Base-by-base conservation (phyloP, 441 rosid species). In the Populus tomentosa region DNA sequence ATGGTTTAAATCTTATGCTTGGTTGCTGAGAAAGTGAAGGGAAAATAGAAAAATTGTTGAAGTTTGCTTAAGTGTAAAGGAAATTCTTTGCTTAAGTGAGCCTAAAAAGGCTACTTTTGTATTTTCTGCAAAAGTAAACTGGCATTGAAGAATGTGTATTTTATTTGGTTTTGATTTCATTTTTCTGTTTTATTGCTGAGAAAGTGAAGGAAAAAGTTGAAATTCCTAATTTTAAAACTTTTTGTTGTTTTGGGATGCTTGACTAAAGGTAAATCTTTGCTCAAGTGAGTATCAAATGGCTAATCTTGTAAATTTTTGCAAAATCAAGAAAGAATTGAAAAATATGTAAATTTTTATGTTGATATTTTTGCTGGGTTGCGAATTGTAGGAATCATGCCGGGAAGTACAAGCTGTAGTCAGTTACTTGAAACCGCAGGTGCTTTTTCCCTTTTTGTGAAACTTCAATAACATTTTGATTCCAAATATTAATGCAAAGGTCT, bases 381-480 rank as follows among this genome's bases (percentile, higher is more conserved):
- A 79, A 76, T 71, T 90, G 76, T 85, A 96, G 99, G 97, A 94
- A 78, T 96, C 99, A 0, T 93, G 99, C 87, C 77, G 85, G 83
- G 94, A 94, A 85, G 99, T 96, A 79, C 83, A 93, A 85, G 94
- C 94, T 71, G 82, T 94, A 65, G 82, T 96, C 79, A 84, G 88
- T 81, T 74, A 35, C 84, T 86, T 94, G 88, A 90, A 91, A 88
- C 99, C 99, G 40, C 86, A 96, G 99, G 99, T 95, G 83, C 76
- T 80, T 84, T 82, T 33, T 53, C 61, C 61, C 21, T 77, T 76
- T 75, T 73, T 72, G 73, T 64, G 81, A 74, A 83, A 67, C 80
- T 64, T 35, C 69, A 78, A 66, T 74, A 56, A 70, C 61, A 53
- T 53, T 74, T 74, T 83, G 76, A 18, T 53, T 53, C 61, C 61